A percentile compares a stretch with the other conserved stretches of the same genome.
Conservation (phyloP, 805 yeast genomes). For the Wickerhamiella brachini region DNA sequence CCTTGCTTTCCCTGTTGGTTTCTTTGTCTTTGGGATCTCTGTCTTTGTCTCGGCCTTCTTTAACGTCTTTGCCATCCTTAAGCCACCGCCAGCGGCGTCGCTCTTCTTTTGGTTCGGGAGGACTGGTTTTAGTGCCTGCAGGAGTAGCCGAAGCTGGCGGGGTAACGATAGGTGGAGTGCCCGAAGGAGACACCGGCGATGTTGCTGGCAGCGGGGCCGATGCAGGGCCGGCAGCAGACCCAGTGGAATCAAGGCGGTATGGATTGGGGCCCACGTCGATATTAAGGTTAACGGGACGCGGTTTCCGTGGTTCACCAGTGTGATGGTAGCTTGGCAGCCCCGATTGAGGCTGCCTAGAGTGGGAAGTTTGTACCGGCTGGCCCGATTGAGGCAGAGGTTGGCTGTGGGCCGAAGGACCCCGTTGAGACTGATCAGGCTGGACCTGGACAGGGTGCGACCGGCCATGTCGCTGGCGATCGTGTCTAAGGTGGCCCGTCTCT, state of each 20-base stretch:
- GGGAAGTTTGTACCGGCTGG: too few relatives aligned
- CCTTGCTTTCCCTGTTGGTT: conserved; percentile 3
- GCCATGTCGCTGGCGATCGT: neutral
- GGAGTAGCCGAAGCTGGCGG: neutral
- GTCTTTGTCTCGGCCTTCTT: conserved; percentile 7
- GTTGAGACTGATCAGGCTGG: too few relatives aligned
- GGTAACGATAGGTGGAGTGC: neutral
- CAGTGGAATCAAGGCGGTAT: neutral
- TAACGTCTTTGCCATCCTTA: conserved; percentile 4
- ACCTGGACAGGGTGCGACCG: neutral
- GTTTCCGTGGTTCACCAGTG: neutral
- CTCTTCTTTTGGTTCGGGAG: conserved; percentile 1
- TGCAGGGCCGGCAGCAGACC: neutral
- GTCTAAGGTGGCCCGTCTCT: neutral
- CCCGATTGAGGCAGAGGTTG: too few relatives aligned
- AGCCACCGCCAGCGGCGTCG: conserved; percentile 17
- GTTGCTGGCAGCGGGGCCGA: neutral
- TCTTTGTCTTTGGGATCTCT: conserved; percentile 9
- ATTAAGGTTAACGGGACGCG: neutral
- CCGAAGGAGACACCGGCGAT: neutral
- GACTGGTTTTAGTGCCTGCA: neutral
- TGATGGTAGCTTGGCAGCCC: neutral
- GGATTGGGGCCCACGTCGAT: neutral
- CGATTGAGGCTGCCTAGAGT: neutral
- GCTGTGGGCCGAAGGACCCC: too few relatives aligned